A percentile compares a stretch with the other conserved stretches of the same genome.
These are phyloP conservation scores for Chernovozyma aurita DNA, from an alignment of 1,139 yeast genomes.

Conservation along the genomic window DNA sequence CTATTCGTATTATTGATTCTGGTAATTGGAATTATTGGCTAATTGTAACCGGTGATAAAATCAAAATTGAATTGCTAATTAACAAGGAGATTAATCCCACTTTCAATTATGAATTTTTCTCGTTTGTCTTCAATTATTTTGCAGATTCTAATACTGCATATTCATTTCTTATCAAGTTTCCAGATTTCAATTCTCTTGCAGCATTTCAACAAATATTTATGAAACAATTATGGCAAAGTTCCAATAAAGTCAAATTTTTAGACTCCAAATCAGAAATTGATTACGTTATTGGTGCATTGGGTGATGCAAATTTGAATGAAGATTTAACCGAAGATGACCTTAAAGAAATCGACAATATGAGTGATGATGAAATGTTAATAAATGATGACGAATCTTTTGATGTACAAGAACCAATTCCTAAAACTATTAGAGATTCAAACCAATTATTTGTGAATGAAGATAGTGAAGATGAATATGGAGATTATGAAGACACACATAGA, in stretches of 20 bases:
- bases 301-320: conserved; percentile 24
- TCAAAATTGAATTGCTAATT: conserved; percentile 41
- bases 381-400: conserved; percentile 9
- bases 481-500: conserved; percentile 14
- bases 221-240: conserved; percentile 57
- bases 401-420: conserved; percentile 13
- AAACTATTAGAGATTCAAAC: conserved; percentile 6
- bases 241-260: conserved; percentile 50
- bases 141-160: conserved; percentile 20
- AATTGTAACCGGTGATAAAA: conserved; percentile 23
- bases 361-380: conserved; percentile 11
- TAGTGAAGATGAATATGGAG: conserved; percentile 19
- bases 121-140: conserved; percentile 65
- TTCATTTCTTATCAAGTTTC: conserved; percentile 65
- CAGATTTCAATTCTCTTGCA: conserved; percentile 32
- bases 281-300: conserved; percentile 24
- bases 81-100: conserved; percentile 57
- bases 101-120: conserved; percentile 51
- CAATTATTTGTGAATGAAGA: conserved; percentile 14
- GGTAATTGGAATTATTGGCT: conserved; percentile 53
- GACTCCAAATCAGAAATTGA: conserved; percentile 10
- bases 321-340: conserved; percentile 16
- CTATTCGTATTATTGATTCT: conserved; percentile 40
- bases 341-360: conserved; percentile 6
- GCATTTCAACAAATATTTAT: conserved; percentile 51